phyloP scores from a whole-genome alignment of 2,329 filamentous ascomycete species.

The Teratosphaeria epicoccoides region DNA sequence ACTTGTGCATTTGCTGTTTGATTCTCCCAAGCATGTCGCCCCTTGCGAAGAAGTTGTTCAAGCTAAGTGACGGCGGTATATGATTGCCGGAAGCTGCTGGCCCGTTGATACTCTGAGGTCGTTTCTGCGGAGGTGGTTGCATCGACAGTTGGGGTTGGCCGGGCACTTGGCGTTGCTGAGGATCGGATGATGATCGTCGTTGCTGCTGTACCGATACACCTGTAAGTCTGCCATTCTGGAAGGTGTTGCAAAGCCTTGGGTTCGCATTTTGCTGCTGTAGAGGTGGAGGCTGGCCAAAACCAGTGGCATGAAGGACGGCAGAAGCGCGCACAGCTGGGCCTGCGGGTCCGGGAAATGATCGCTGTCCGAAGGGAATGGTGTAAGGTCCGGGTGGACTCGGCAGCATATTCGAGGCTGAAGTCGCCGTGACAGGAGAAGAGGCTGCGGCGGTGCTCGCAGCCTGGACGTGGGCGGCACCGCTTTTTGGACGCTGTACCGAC shows the following conservation, averaged over 20 bases:
- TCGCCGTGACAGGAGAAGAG: neutral
- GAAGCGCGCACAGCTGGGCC: neutral
- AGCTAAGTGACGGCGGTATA: neutral
- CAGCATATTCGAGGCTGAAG: neutral
- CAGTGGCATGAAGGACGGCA: neutral
- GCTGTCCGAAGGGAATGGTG: neutral
- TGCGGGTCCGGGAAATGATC: neutral
- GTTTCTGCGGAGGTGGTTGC: neutral
- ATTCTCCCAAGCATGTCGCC: neutral
- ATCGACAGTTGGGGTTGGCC: neutral
- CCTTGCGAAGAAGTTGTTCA: neutral
- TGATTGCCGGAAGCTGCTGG: neutral
- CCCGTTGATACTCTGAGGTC: neutral
- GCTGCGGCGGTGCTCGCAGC: neutral
- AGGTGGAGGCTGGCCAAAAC: neutral
- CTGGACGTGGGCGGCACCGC: neutral
- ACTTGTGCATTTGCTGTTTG: neutral
- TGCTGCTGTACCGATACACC: neutral
- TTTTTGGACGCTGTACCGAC: neutral
- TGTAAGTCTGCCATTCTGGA: neutral
- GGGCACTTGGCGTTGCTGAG: neutral
- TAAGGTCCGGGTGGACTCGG: neutral
- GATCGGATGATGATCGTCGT: neutral
- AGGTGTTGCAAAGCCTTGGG: neutral
- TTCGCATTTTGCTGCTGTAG: neutral